Evolutionary conservation across 371 early-diverging fungal species (phyloP).

Genomic region (Phascolomyces articulosus): DNA sequence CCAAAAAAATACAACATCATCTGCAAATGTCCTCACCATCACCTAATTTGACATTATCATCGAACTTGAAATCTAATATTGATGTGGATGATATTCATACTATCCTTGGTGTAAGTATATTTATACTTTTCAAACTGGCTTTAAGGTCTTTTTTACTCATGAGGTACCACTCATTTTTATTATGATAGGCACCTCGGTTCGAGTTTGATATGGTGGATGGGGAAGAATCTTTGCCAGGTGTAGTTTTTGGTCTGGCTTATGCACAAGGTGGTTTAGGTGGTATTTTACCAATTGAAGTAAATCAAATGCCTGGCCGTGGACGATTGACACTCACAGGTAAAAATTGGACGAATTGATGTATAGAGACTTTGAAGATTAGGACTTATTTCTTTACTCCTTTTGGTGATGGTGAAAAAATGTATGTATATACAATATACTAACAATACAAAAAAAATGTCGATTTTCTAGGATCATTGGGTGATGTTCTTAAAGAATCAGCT

Average conservation of each 20-base stretch:
- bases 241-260: conserved; percentile 86
- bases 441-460: no score
- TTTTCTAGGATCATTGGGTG: conserved; percentile 77
- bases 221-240: conserved; percentile 61
- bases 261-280: conserved; percentile 80
- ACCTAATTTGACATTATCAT: conserved; percentile 42
- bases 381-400: no score
- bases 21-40: conserved; percentile 24
- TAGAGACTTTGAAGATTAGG: no score
- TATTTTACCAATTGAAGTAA: conserved; percentile 80
- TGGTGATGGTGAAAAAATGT: no score
- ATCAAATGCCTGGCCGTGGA: conserved; percentile 77
- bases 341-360: no score
- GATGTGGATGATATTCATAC: conserved; percentile 45
- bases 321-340: conserved; percentile 68
- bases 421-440: no score
- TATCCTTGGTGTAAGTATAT: conserved; percentile 59
- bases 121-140: neutral
- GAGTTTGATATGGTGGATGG: conserved; percentile 48
- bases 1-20: conserved; percentile 9
- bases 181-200: neutral
- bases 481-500: conserved; percentile 89
- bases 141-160: neutral
- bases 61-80: conserved; percentile 20
- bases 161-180: neutral